Percentiles rank a stretch among this genome's conserved stretches.
Evolutionary conservation across 257 asterid species (phyloP).

Genomic region (Avicennia marina): DNA sequence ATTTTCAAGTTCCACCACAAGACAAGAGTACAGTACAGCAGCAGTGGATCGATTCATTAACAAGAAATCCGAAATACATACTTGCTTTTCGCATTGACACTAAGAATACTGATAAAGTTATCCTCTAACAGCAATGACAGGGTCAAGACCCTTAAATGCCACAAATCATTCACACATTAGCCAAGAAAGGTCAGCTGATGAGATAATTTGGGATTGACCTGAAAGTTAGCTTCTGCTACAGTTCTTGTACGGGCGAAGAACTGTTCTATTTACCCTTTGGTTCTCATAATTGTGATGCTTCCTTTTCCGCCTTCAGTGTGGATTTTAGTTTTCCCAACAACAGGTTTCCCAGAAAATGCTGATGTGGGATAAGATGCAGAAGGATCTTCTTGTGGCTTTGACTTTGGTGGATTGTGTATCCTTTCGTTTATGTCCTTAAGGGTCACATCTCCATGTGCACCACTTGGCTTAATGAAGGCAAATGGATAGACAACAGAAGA

Average conservation of each 20-base stretch:
- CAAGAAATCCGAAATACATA: no score
- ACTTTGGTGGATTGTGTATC: constrained; percentile 62
- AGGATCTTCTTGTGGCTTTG: constrained; percentile 36
- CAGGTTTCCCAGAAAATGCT: constrained; percentile 93
- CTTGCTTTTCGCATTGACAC: no score
- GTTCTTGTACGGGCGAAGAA: no score
- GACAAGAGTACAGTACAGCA: no score
- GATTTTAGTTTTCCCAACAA: constrained; percentile 85
- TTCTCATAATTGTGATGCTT: constrained; percentile 83
- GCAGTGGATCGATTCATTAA: no score
- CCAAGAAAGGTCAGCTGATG: constrained; percentile 7
- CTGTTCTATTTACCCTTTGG: constrained; percentile 78
- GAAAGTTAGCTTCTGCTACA: no score
- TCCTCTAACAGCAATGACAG: no score
- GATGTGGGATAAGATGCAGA: constrained; percentile 61
- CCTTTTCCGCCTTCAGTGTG: constrained; percentile 91
- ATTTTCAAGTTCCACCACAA: no score
- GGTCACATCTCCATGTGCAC: constrained; percentile 73
- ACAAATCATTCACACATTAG: no score
- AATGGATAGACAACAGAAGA: constrained; percentile 75
- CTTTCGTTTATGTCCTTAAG: constrained; percentile 78
- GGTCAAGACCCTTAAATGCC: no score
- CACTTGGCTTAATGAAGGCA: constrained; percentile 77
- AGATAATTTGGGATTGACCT: no score
- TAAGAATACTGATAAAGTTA: no score